These are phyloP conservation scores for Rhizopus sp. DNA, from an alignment of 371 early-diverging fungal species.

Conservation along the genomic window DNA sequence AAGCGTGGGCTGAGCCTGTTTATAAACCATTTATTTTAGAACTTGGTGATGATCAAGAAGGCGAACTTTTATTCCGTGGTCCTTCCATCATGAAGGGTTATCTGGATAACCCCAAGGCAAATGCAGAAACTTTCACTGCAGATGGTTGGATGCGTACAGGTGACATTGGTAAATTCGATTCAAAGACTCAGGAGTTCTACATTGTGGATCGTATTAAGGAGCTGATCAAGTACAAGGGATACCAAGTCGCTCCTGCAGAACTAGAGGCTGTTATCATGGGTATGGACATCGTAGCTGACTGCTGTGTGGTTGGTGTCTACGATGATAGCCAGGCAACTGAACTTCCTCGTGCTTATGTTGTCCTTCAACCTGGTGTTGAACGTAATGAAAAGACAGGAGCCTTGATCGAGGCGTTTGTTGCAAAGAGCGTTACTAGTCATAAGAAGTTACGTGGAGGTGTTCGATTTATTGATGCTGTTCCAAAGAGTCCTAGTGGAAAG, in stretches of 20 bases:
- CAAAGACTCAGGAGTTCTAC: slow-evolving; percentile 55
- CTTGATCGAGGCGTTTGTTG: slow-evolving; percentile 49
- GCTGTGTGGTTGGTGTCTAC: slow-evolving; percentile 70
- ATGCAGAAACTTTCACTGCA: slow-evolving; percentile 58
- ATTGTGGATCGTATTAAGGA: slow-evolving; percentile 79
- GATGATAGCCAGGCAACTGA: slow-evolving; percentile 66
- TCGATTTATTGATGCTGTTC: slow-evolving; percentile 69
- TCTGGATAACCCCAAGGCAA: slow-evolving; percentile 68
- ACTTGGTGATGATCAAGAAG: slow-evolving; percentile 55
- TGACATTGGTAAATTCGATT: slow-evolving; percentile 75
- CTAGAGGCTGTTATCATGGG: slow-evolving; percentile 22
- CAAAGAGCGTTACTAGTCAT: slow-evolving; percentile 64
- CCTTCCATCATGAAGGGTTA: slow-evolving; percentile 84
- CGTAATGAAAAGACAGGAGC: slow-evolving; percentile 26
- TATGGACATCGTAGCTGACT: slow-evolving; percentile 60
- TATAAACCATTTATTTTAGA: slow-evolving; percentile 30
- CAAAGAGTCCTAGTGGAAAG: slow-evolving; percentile 82
- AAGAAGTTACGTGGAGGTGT: slow-evolving; percentile 84
- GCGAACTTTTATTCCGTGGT: slow-evolving; percentile 81
- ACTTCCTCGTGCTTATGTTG: slow-evolving; percentile 78
- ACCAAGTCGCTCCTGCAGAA: slow-evolving; percentile 47
- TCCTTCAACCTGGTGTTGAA: slow-evolving; percentile 43
- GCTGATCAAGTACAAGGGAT: slow-evolving; percentile 78
- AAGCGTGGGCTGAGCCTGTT: not conserved
- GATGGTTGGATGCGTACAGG: slow-evolving; percentile 80